Conservation (phyloP, 2,329 filamentous ascomycete genomes). For the Coniochaeta sp. region DNA sequence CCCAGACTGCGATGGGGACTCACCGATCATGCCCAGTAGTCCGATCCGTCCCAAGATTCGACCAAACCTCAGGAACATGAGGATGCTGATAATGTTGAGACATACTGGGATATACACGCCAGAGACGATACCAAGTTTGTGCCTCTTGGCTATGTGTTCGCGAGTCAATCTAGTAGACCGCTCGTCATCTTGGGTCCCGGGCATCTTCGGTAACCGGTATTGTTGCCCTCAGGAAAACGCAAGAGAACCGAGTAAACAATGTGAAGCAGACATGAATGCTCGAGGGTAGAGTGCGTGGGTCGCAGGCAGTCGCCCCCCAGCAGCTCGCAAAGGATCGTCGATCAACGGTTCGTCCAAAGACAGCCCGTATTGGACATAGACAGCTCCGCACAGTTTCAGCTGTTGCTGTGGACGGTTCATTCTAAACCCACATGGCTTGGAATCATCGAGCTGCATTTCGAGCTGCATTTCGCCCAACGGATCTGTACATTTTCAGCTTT, state of each 20-base stretch:
- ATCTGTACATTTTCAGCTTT: not conserved
- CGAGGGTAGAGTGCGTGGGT: not conserved
- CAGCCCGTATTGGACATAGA: not conserved
- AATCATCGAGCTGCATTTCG: not conserved
- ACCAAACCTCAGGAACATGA: constrained; percentile 88
- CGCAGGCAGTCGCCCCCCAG: not conserved
- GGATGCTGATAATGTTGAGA: constrained; percentile 79
- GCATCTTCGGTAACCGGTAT: not conserved
- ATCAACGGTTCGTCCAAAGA: not conserved
- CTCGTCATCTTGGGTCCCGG: not conserved
- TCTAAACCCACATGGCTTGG: not conserved
- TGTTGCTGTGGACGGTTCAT: not conserved
- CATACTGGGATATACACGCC: constrained; percentile 86
- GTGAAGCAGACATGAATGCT: not conserved
- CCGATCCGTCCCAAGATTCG: constrained; percentile 77
- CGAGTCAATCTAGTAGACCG: constrained; percentile 21
- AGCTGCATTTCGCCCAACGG: not conserved
- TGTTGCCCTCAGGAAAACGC: not conserved
- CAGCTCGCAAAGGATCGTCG: not conserved
- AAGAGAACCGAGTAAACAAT: not conserved
- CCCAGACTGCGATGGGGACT: constrained; percentile 14
- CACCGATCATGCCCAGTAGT: constrained; percentile 72
- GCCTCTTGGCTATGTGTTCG: constrained; percentile 25
- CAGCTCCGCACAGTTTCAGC: not conserved
- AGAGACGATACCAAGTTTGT: constrained; percentile 69